Evolutionary conservation across 192 early-diverging fungal genomes (phyloP).

Genomic region (Phlyctochytrium planicorne): DNA sequence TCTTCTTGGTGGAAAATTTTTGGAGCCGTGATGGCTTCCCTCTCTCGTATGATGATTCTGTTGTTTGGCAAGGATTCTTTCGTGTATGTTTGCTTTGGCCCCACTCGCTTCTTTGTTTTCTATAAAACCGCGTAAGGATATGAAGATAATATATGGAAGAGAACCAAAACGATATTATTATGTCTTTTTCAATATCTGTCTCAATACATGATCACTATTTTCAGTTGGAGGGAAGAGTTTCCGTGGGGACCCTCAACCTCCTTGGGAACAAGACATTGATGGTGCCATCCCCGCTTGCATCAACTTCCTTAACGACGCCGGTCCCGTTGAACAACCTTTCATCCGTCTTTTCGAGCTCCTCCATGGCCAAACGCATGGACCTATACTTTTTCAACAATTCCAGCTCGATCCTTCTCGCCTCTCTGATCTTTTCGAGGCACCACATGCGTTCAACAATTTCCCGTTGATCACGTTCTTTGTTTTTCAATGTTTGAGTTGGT

Average conservation of each 20-base stretch:
- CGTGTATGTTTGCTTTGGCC: too few species aligned
- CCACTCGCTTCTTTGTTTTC: too few species aligned
- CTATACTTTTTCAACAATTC: slow-evolving; percentile 37
- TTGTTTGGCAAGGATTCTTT: too few species aligned
- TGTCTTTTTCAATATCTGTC: too few species aligned
- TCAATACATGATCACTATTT: too few species aligned
- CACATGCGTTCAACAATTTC: slow-evolving; percentile 36
- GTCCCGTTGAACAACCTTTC: slow-evolving; percentile 46
- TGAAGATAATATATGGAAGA: too few species aligned
- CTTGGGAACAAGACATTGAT: slow-evolving; percentile 34
- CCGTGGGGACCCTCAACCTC: slow-evolving; percentile 44
- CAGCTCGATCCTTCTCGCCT: slow-evolving; percentile 32
- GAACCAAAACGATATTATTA: too few species aligned
- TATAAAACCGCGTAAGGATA: too few species aligned
- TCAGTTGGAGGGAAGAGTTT: slow-evolving; percentile 46
- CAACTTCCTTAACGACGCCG: slow-evolving; percentile 15
- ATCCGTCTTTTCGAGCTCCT: slow-evolving; percentile 45
- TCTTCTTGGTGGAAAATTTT: too few species aligned
- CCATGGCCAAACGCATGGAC: slow-evolving; percentile 47
- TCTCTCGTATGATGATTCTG: too few species aligned
- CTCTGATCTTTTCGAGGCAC: slow-evolving; percentile 33
- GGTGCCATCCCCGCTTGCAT: slow-evolving; percentile 10
- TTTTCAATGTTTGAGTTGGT: background rate
- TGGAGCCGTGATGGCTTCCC: too few species aligned
- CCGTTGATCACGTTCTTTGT: background rate